phyloP scores from a whole-genome alignment of 2,329 filamentous ascomycete genomes.

The Hypomyces rosellus region DNA sequence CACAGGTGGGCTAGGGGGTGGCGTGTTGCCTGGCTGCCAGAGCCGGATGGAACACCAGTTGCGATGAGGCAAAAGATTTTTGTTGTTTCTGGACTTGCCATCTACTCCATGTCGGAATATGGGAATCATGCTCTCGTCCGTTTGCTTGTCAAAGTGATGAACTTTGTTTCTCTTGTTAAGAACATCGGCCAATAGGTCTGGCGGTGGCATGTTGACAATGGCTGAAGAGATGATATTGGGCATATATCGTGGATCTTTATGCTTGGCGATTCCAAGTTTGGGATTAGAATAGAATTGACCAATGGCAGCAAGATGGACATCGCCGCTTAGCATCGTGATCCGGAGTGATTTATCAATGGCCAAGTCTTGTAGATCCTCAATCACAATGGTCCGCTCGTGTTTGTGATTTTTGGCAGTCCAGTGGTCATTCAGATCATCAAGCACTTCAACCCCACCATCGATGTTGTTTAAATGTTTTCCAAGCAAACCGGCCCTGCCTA shows the following conservation, averaged over 20 bases:
- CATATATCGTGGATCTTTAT: constrained; percentile 94
- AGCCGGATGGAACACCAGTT: constrained; percentile 94
- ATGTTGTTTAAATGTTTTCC: constrained; percentile 80
- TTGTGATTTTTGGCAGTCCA: constrained; percentile 98
- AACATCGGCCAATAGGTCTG: constrained; percentile 81
- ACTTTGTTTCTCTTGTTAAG: constrained; percentile 89
- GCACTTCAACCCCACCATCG: constrained; percentile 83
- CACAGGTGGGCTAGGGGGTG: constrained; percentile 58
- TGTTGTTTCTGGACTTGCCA: constrained; percentile 85
- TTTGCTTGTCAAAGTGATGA: constrained; percentile 66
- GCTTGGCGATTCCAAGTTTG: constrained; percentile 71
- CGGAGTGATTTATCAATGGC: constrained; percentile 89
- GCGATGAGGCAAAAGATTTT: constrained; percentile 75
- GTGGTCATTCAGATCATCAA: constrained; percentile 91
- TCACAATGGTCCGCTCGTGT: constrained; percentile 74
- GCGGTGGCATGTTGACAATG: constrained; percentile 86
- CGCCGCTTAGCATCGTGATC: constrained; percentile 86
- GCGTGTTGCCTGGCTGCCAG: constrained; percentile 73
- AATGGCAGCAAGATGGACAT: constrained; percentile 86
- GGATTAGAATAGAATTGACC: constrained; percentile 94
- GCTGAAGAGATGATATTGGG: constrained; percentile 90
- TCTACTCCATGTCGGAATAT: constrained; percentile 88
- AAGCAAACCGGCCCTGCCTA: constrained; percentile 75
- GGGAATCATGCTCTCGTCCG: constrained; percentile 93
- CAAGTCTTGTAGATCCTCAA: constrained; percentile 88